Percentiles rank a stretch among this genome's conserved stretches.
Evolutionary conservation across 495 filamentous ascomycete genomes (phyloP).

Genomic region (Glarea lozoyensis): DNA sequence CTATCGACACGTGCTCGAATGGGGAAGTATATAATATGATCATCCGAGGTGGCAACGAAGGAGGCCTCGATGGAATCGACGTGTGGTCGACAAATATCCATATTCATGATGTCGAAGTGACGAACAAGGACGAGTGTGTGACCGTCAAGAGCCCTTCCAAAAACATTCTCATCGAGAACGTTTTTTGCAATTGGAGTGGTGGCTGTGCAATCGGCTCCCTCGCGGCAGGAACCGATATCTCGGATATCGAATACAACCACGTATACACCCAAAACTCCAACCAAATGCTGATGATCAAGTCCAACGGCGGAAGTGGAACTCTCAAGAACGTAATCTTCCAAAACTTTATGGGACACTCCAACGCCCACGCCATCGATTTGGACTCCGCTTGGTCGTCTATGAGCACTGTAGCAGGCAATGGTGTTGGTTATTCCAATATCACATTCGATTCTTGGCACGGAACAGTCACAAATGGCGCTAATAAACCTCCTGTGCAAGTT

Average conservation of each 20-base stretch:
- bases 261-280: slow-evolving; percentile 45
- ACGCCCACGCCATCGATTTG: slow-evolving; percentile 38
- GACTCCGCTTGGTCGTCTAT: slow-evolving; percentile 26
- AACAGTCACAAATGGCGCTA: slow-evolving; percentile 38
- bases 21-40: slow-evolving; percentile 45
- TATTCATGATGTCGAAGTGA: slow-evolving; percentile 44
- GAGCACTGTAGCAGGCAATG: slow-evolving; percentile 24
- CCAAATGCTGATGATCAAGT: slow-evolving; percentile 58
- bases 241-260: slow-evolving; percentile 39
- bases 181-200: slow-evolving; percentile 50
- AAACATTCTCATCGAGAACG: slow-evolving; percentile 46
- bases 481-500: slow-evolving; percentile 40
- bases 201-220: slow-evolving; percentile 47
- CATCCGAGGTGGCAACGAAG: slow-evolving; percentile 39
- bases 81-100: slow-evolving; percentile 38
- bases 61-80: slow-evolving; percentile 43
- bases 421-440: slow-evolving; percentile 42
- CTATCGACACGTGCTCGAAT: slow-evolving; percentile 36
- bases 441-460: slow-evolving; percentile 50
- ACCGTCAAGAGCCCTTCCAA: slow-evolving; percentile 42
- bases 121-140: slow-evolving; percentile 49
- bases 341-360: slow-evolving; percentile 46
- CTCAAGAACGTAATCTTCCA: slow-evolving; percentile 43
- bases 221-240: slow-evolving; percentile 27
- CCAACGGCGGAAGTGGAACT: slow-evolving; percentile 33